Base-by-base conservation (phyloP, 148 eudicot genomes). In the Drosera capensis region DNA sequence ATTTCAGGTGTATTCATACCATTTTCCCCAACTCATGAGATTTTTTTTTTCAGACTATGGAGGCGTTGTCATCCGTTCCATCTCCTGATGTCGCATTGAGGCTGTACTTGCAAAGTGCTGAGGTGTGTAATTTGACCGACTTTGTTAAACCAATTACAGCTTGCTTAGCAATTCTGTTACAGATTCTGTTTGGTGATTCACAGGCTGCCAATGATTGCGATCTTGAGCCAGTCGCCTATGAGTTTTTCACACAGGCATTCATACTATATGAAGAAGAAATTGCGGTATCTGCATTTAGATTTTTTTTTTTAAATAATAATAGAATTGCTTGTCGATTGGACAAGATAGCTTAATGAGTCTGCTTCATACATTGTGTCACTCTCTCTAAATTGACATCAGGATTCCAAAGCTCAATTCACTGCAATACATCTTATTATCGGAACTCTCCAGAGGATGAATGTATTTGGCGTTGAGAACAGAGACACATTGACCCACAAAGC, bases 401-500 rank as follows among this genome's bases (percentile, higher is more conserved):
- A 85, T 66, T 92, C 99, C 17, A 92, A 81, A 63, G 99, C 99
- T 47, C 99, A 92, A 67, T 93, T 92, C 62, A 85, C 94, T 40
- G 93, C 99, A 40, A 92, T 92, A 68, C 99, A 92, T 70, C 78
- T 92, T 31, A 81, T 85, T 55, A 85, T 85, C 56, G 99, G 99
- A 49, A 92, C 82, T 52, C 79, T 92, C 36, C 99, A 92, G 70
- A 81, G 83, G 60, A 79, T 85, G 82, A 73, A 65, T 69, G 82
- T 81, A 17, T 85, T 92, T 66, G 95, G 95, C 17, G 73, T 92
- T 49, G 99, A 92, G 64, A 92, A 85, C 51, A 70, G 99, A 55
- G 99, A 90, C 62, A 90, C 99, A 26, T 60, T 90, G 38, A 90
- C 99, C 11, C 99, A 92, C 31, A 92, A 92, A 68, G 99, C 99